Percentiles rank a stretch among this genome's conserved stretches.
phyloP scores from a whole-genome alignment of 2,329 filamentous ascomycete species.

The Dactylella cylindrospora region DNA sequence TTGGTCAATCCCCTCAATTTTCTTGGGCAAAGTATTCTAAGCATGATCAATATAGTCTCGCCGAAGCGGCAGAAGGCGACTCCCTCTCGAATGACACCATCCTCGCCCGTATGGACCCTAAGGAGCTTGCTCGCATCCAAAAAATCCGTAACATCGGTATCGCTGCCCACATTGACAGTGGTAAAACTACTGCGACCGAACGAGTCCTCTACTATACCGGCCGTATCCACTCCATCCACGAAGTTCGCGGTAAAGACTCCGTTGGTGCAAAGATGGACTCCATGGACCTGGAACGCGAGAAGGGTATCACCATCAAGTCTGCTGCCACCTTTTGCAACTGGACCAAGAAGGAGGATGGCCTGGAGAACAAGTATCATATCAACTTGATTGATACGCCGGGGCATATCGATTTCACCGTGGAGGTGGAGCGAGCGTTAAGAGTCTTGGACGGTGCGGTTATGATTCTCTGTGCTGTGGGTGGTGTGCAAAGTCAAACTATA shows the following conservation, averaged over 20 bases:
- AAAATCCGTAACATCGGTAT: conserved; percentile 96
- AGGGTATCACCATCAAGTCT: conserved; percentile 98
- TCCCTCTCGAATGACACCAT: conserved; percentile 64
- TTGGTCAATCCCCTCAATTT: not conserved
- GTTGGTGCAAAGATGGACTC: conserved; percentile 99
- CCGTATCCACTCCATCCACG: conserved; percentile 85
- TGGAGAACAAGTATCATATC: conserved; percentile 91
- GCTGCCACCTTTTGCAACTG: conserved; percentile 98
- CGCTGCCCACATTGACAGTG: conserved; percentile 97
- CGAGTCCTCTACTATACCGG: conserved; percentile 98
- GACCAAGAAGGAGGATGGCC: conserved; percentile 70
- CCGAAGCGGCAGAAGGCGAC: conserved; percentile 38
- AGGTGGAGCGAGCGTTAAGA: conserved; percentile 91
- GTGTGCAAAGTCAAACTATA: conserved; percentile 87
- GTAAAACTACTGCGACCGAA: conserved; percentile 95
- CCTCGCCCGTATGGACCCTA: conserved; percentile 75
- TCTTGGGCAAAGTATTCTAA: not conserved
- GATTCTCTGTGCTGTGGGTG: conserved; percentile 96
- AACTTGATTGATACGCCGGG: conserved; percentile 98
- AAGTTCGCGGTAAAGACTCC: conserved; percentile 90
- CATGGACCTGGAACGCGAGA: conserved; percentile 97
- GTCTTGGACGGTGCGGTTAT: conserved; percentile 96
- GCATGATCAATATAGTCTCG: conserved; percentile 25
- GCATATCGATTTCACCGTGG: conserved; percentile 98
- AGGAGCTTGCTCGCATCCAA: conserved; percentile 74